Percentiles rank a stretch among this genome's conserved stretches.
Evolutionary conservation across 305 asterid genomes (phyloP).

Genomic region (Rubia balearica): DNA sequence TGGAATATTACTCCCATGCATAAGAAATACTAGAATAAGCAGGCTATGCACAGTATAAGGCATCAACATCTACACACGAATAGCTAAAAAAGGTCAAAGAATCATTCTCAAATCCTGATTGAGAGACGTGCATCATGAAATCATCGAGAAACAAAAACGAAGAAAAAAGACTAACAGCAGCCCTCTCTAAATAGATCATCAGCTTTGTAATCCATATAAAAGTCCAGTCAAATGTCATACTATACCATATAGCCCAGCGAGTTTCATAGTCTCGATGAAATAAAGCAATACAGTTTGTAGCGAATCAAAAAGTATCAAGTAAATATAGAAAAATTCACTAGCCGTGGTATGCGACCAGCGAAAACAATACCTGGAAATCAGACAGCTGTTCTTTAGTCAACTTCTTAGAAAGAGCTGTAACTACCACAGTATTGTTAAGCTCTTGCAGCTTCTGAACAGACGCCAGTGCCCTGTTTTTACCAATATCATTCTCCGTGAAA

Average conservation of each 20-base stretch:
- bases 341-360: not conserved
- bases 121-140: not conserved
- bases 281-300: not conserved
- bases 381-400: constrained; percentile 71
- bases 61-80: not conserved
- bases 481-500: constrained; percentile 83
- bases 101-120: not conserved
- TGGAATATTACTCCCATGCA: not conserved
- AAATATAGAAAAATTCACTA: not conserved
- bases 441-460: constrained; percentile 92
- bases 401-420: constrained; percentile 65
- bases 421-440: constrained; percentile 80
- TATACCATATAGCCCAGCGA: not conserved
- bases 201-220: not conserved
- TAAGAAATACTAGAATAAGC: not conserved
- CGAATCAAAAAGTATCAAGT: not conserved
- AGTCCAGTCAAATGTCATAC: not conserved
- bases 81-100: not conserved
- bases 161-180: too few relatives aligned
- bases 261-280: not conserved
- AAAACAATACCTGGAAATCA: constrained; percentile 55
- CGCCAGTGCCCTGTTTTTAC: constrained; percentile 87
- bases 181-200: not conserved
- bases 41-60: not conserved
- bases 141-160: too few relatives aligned